phyloP scores from a whole-genome alignment of 345 rosid species.

The Luvunga scandens region DNA sequence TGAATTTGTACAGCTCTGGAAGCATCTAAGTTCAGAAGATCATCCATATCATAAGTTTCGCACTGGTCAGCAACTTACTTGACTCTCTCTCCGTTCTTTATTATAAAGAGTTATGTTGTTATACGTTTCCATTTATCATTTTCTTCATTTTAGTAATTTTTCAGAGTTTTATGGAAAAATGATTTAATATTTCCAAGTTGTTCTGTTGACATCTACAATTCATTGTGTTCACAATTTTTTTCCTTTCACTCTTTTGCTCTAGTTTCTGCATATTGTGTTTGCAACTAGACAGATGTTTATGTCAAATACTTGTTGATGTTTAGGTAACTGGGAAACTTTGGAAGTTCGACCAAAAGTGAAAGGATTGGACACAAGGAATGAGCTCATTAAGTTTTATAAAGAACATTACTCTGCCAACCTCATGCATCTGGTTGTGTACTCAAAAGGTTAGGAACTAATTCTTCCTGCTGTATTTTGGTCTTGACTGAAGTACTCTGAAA shows the following conservation, averaged over 20 bases:
- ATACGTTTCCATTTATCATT: not conserved
- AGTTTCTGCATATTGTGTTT: not conserved
- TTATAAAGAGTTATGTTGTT: not conserved
- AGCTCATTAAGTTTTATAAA: slow-evolving; percentile 79
- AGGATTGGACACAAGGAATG: slow-evolving; percentile 74
- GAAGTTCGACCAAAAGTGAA: slow-evolving; percentile 73
- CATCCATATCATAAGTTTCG: slow-evolving; percentile 91
- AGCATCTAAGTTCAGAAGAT: slow-evolving; percentile 66
- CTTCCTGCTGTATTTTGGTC: slow-evolving; percentile 1
- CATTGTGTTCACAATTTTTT: not conserved
- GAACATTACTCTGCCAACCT: slow-evolving; percentile 88
- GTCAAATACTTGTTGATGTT: slow-evolving; percentile 12
- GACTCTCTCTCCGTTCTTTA: not conserved
- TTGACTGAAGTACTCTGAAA: not conserved
- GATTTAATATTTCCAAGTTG: not conserved
- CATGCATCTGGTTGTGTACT: slow-evolving; percentile 83
- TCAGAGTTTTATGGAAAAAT: not conserved
- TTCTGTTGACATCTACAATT: not conserved
- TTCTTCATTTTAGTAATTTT: not conserved
- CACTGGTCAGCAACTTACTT: slow-evolving; percentile 54
- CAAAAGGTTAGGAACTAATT: slow-evolving; percentile 56
- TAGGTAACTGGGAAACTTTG: slow-evolving; percentile 88
- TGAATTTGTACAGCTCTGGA: slow-evolving; percentile 56
- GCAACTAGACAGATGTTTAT: not conserved
- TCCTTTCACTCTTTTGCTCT: not conserved